phyloP scores from a whole-genome alignment of 1,284 basidiomycete genomes.

The Cystobasidium slooffiae region DNA sequence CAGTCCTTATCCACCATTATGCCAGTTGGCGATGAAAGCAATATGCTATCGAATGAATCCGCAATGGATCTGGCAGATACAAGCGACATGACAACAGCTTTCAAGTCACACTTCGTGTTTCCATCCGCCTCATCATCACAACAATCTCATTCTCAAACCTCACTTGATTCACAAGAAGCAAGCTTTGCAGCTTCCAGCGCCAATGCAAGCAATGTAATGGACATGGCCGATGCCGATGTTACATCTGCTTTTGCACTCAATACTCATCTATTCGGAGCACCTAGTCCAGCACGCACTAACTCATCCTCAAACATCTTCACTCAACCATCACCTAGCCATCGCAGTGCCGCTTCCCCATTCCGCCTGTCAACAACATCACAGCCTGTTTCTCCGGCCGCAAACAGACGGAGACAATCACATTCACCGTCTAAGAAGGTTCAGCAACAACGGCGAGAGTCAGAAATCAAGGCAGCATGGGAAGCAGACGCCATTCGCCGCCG shows the following conservation, averaged over 20 bases:
- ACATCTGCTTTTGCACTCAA: constrained; percentile 43
- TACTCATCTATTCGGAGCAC: constrained; percentile 36
- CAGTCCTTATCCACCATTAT: constrained; percentile 14
- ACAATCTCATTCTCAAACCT: not conserved
- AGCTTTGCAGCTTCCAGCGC: constrained; percentile 17
- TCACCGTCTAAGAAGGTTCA: constrained; percentile 26
- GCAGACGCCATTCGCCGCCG: constrained; percentile 10
- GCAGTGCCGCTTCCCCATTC: not conserved
- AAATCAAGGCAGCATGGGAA: constrained; percentile 21
- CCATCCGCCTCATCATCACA: constrained; percentile 1
- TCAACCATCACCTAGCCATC: constrained; percentile 5
- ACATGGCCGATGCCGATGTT: constrained; percentile 35
- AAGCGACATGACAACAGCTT: constrained; percentile 30
- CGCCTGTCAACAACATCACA: not conserved
- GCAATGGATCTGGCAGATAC: constrained; percentile 38
- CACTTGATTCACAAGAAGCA: not conserved
- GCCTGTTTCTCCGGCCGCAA: not conserved
- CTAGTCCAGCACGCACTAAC: not conserved
- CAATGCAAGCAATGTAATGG: constrained; percentile 36
- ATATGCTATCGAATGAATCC: constrained; percentile 22
- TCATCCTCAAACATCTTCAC: constrained; percentile 1
- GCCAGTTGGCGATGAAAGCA: constrained; percentile 19
- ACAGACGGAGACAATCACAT: constrained; percentile 12
- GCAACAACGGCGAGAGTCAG: constrained; percentile 14
- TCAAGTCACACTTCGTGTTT: constrained; percentile 28